These are phyloP conservation scores for Cucurbita ficifolia DNA, from an alignment of 306 rosid genomes.

Conservation along the genomic window DNA sequence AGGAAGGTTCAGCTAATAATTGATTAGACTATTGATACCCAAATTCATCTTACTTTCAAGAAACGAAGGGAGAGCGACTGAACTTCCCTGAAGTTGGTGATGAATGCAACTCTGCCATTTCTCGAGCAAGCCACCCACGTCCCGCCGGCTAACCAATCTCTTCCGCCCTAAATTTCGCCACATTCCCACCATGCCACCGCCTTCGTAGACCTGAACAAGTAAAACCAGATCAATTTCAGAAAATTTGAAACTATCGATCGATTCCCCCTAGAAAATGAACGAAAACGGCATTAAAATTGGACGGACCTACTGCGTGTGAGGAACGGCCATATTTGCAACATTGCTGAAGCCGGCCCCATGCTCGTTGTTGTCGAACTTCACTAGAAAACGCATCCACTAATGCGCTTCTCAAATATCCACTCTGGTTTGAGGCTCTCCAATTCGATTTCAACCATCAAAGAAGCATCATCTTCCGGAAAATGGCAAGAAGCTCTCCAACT, in stretches of 20 bases:
- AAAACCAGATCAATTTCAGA: background rate
- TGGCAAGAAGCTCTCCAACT: constrained; percentile 26
- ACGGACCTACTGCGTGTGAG: constrained; percentile 32
- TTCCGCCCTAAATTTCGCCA: constrained; percentile 46
- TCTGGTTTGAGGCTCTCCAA: constrained; percentile 2
- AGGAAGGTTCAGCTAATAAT: background rate
- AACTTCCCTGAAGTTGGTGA: constrained; percentile 65
- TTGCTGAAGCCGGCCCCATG: background rate
- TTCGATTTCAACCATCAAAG: constrained; percentile 21
- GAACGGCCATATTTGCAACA: background rate
- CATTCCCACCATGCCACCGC: constrained; percentile 62
- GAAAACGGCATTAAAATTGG: background rate
- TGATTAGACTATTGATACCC: background rate
- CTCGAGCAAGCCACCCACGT: constrained; percentile 58
- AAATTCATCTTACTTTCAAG: constrained; percentile 31
- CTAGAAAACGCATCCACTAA: background rate
- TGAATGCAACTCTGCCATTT: constrained; percentile 47
- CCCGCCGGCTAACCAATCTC: constrained; percentile 49
- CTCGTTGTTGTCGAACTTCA: background rate
- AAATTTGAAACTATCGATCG: background rate
- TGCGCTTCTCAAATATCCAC: constrained; percentile 11
- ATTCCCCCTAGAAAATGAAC: background rate
- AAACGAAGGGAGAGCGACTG: constrained; percentile 33
- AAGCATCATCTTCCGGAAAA: constrained; percentile 12
- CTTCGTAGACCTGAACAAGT: constrained; percentile 30